Percentiles rank a stretch among this genome's conserved stretches.
Evolutionary conservation across 164 flowering plant species (phyloP).

Genomic region (Pachysandra terminalis): DNA sequence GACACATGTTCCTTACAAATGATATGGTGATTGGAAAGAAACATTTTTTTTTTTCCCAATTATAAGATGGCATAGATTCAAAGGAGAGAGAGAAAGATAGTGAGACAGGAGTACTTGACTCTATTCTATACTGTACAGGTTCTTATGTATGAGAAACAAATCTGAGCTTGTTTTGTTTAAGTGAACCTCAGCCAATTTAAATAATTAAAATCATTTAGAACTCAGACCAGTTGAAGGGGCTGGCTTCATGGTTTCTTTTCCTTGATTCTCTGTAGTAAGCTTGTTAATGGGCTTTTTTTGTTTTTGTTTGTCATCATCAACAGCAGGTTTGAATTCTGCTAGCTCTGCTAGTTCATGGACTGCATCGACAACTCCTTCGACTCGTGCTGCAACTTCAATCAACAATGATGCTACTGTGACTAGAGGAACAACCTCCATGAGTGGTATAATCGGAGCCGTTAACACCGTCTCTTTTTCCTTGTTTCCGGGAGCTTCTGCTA

Average conservation of each 20-base stretch:
- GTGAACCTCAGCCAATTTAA: background rate
- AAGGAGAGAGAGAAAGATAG: too few species aligned
- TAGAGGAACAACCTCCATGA: conserved; percentile 53
- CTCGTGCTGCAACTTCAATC: conserved; percentile 53
- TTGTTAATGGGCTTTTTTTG: conserved; percentile 22
- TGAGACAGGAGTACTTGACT: background rate
- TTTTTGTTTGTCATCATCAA: conserved; percentile 25
- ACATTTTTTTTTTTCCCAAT: too few species aligned
- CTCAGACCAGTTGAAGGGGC: conserved; percentile 36
- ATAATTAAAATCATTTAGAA: conserved; percentile 5
- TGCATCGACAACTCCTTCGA: conserved; percentile 35
- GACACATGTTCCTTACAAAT: too few species aligned
- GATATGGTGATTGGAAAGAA: too few species aligned
- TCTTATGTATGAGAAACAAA: background rate
- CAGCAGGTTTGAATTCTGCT: conserved; percentile 43
- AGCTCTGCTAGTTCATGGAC: conserved; percentile 44
- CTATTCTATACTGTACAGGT: background rate
- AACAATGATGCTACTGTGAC: conserved; percentile 52
- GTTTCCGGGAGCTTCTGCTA: conserved; percentile 5
- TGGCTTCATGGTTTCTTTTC: conserved; percentile 33
- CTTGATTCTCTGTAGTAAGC: conserved; percentile 19
- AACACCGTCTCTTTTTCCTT: conserved; percentile 7
- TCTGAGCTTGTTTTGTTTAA: background rate
- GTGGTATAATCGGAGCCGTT: conserved; percentile 12
- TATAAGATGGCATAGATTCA: too few species aligned